Conservation (phyloP, 768 basidiomycete species). For the Coprinellus micaceus region DNA sequence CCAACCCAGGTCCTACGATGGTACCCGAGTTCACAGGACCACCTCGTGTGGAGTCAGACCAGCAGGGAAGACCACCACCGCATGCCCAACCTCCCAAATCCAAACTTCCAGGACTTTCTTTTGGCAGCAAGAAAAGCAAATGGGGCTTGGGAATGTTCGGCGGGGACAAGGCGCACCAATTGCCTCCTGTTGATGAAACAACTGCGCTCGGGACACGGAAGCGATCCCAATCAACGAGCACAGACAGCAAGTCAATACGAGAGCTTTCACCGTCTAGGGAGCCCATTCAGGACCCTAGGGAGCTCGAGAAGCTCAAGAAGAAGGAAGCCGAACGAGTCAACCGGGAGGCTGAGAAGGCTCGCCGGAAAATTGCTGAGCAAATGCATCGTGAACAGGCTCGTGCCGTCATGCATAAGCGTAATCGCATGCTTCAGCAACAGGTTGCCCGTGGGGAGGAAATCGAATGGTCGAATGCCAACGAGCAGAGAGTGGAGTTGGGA, state of each 20-base stretch:
- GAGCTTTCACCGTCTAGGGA: slow-evolving; percentile 43
- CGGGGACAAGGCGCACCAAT: slow-evolving; percentile 62
- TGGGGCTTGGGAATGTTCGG: slow-evolving; percentile 74
- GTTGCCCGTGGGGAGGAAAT: slow-evolving; percentile 44
- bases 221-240: slow-evolving; percentile 74
- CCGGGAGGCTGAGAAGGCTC: slow-evolving; percentile 80
- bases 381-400: slow-evolving; percentile 84
- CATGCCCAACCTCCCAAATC: slow-evolving; percentile 45
- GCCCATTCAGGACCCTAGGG: slow-evolving; percentile 39
- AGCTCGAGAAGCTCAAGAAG: slow-evolving; percentile 70
- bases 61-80: slow-evolving; percentile 21
- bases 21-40: slow-evolving; percentile 48
- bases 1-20: slow-evolving; percentile 49
- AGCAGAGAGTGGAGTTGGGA: slow-evolving; percentile 39
- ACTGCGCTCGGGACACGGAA: slow-evolving; percentile 67
- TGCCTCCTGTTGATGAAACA: slow-evolving; percentile 74
- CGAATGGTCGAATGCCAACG: slow-evolving; percentile 57
- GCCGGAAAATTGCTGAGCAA: slow-evolving; percentile 70
- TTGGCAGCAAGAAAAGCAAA: slow-evolving; percentile 67
- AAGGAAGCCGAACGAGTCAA: slow-evolving; percentile 77
- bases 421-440: slow-evolving; percentile 63
- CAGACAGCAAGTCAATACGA: slow-evolving; percentile 63
- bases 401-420: slow-evolving; percentile 89
- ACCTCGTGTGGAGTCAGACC: slow-evolving; percentile 31
- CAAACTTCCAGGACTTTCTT: slow-evolving; percentile 55